Evolutionary conservation across 108 stramenopile genomes (phyloP).

Genomic region (Epipyxis sp.): DNA sequence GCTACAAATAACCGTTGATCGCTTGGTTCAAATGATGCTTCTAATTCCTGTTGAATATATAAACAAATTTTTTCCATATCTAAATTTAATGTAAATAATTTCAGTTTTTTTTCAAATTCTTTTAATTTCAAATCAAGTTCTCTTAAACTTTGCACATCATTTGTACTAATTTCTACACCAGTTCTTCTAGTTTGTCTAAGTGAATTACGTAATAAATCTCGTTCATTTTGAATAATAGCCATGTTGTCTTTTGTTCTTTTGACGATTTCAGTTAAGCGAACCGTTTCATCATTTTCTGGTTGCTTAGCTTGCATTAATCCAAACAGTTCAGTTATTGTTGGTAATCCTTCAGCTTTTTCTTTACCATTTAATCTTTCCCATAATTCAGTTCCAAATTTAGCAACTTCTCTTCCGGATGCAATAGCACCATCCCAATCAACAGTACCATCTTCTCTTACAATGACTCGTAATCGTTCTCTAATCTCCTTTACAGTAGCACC

Average conservation of each 20-base stretch:
- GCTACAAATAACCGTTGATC: conserved; percentile 89
- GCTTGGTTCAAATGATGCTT: conserved; percentile 48
- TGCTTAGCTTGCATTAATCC: neutral
- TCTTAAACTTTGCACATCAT: neutral
- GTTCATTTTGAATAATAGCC: neutral
- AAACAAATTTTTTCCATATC: conserved; percentile 85
- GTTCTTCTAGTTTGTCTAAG: conserved; percentile 67
- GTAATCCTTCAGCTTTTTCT: conserved; percentile 59
- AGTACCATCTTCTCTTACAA: conserved; percentile 88
- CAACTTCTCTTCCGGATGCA: conserved; percentile 76
- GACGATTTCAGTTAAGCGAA: neutral
- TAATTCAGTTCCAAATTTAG: conserved; percentile 79
- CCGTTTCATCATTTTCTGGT: neutral
- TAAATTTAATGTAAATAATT: conserved; percentile 64
- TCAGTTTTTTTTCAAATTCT: conserved; percentile 59
- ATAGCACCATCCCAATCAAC: conserved; percentile 96
- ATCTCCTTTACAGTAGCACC: neutral
- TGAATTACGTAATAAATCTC: conserved; percentile 58
- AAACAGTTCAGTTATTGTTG: neutral
- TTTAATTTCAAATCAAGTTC: conserved; percentile 37
- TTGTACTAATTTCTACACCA: conserved; percentile 45
- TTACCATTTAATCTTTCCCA: conserved; percentile 93
- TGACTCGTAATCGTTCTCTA: neutral
- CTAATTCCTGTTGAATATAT: conserved; percentile 77
- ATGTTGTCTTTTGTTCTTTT: neutral